A percentile compares a stretch with the other conserved stretches of the same genome.
phyloP scores from a whole-genome alignment of 305 asterid genomes.

The Rubia occidens region DNA sequence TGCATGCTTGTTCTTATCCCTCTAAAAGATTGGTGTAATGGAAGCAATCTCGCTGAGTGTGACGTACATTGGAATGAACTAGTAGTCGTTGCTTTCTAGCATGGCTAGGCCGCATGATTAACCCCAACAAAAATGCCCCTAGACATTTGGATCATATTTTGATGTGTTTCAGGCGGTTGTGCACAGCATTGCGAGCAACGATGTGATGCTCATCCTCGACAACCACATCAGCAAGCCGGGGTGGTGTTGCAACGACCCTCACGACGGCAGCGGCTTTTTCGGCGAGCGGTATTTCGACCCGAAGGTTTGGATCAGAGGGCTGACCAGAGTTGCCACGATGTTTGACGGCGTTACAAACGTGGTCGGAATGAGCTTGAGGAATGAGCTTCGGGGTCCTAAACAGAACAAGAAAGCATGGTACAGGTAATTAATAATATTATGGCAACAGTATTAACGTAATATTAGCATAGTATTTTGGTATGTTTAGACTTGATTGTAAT shows the following conservation, averaged over 20 bases:
- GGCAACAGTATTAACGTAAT: too few relatives aligned
- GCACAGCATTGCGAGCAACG: constrained; percentile 51
- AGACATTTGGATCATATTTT: too few relatives aligned
- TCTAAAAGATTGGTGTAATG: too few relatives aligned
- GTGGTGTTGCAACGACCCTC: constrained; percentile 67
- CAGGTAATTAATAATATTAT: constrained; percentile 29
- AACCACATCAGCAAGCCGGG: constrained; percentile 89
- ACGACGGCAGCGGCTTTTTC: constrained; percentile 83
- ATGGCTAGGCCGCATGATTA: too few relatives aligned
- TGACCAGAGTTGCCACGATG: constrained; percentile 57
- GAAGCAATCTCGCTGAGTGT: too few relatives aligned
- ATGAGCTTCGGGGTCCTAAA: constrained; percentile 73
- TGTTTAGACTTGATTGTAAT: too few relatives aligned
- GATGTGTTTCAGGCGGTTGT: constrained; percentile 57
- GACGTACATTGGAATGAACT: too few relatives aligned
- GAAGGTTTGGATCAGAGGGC: constrained; percentile 61
- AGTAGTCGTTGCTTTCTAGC: too few relatives aligned
- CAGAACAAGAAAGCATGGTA: constrained; percentile 75
- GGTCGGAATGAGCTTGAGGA: constrained; percentile 80
- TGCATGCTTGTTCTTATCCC: too few relatives aligned
- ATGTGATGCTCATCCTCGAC: constrained; percentile 72
- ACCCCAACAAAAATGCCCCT: too few relatives aligned
- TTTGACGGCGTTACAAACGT: constrained; percentile 46
- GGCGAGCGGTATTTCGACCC: constrained; percentile 73
- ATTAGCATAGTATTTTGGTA: too few relatives aligned